These are phyloP conservation scores for Capronia americana DNA, from an alignment of 2,329 filamentous ascomycete species.

Conservation along the genomic window DNA sequence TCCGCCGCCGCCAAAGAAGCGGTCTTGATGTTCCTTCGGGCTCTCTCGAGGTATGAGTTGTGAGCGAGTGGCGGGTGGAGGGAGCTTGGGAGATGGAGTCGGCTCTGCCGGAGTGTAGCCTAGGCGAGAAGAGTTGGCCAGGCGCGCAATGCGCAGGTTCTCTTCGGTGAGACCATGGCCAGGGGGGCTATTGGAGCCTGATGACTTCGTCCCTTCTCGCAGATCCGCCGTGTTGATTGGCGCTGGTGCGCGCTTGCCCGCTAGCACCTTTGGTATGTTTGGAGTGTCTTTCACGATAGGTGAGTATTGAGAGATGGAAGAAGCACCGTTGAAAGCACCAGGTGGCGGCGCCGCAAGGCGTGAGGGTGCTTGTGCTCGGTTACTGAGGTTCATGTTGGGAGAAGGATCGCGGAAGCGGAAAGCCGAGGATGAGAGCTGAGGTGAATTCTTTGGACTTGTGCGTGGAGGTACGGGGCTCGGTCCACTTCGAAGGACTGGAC, in stretches of 20 bases:
- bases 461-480: constrained; percentile 19
- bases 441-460: constrained; percentile 5
- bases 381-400: constrained; percentile 34
- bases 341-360: constrained; percentile 35
- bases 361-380: constrained; percentile 36
- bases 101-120: constrained; percentile 32
- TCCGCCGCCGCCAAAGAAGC: constrained; percentile 21
- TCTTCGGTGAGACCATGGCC: constrained; percentile 32
- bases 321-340: constrained; percentile 39
- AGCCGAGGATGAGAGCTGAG: constrained; percentile 15
- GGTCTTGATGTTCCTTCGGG: constrained; percentile 24
- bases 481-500: constrained; percentile 26
- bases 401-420: constrained; percentile 37
- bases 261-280: neutral
- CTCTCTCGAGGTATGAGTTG: constrained; percentile 36
- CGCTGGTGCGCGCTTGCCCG: constrained; percentile 27
- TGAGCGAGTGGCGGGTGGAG: constrained; percentile 37
- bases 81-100: constrained; percentile 36
- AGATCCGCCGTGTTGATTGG: constrained; percentile 31
- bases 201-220: constrained; percentile 10
- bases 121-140: constrained; percentile 36
- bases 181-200: constrained; percentile 23
- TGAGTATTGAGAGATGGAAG: constrained; percentile 40
- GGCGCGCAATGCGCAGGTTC: constrained; percentile 38
- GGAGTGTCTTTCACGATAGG: constrained; percentile 39